Evolutionary conservation across 2,329 filamentous ascomycete genomes (phyloP).

Genomic region (Metarhizium anisopliae): DNA sequence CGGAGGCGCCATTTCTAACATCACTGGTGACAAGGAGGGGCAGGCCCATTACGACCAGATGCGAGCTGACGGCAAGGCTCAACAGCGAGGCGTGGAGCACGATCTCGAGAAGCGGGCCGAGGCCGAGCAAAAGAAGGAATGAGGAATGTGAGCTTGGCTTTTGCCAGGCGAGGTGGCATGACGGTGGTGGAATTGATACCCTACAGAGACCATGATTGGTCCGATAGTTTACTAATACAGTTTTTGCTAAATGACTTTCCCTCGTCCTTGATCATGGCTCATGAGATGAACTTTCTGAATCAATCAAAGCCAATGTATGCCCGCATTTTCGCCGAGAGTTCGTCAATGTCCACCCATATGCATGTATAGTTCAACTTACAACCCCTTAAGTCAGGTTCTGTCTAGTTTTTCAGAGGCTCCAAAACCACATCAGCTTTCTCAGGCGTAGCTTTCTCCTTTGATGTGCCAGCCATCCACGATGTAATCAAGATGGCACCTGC

Average conservation of each 20-base stretch:
- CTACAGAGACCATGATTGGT: conserved; percentile 3
- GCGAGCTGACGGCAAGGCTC: conserved; percentile 77
- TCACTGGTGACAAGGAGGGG: conserved; percentile 61
- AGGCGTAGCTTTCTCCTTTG: not conserved
- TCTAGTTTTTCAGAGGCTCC: not conserved
- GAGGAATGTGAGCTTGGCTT: not conserved
- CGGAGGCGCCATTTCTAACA: conserved; percentile 59
- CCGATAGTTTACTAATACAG: not conserved
- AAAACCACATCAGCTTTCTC: not conserved
- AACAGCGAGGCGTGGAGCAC: conserved; percentile 72
- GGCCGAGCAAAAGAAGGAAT: conserved; percentile 18
- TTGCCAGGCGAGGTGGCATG: not conserved
- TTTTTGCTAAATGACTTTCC: not conserved
- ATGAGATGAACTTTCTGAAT: not conserved
- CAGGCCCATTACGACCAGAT: conserved; percentile 57
- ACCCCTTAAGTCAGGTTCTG: not conserved
- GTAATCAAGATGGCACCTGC: conserved; percentile 9
- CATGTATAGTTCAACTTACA: not conserved
- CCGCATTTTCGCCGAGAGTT: not conserved
- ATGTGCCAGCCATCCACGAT: conserved; percentile 8
- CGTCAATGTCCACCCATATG: not conserved
- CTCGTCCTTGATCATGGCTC: not conserved
- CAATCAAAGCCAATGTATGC: not conserved
- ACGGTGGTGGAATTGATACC: conserved; percentile 6
- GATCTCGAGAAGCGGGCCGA: conserved; percentile 69